Conservation (phyloP, 495 filamentous ascomycete genomes). For the Chlorociboria aeruginascens region DNA sequence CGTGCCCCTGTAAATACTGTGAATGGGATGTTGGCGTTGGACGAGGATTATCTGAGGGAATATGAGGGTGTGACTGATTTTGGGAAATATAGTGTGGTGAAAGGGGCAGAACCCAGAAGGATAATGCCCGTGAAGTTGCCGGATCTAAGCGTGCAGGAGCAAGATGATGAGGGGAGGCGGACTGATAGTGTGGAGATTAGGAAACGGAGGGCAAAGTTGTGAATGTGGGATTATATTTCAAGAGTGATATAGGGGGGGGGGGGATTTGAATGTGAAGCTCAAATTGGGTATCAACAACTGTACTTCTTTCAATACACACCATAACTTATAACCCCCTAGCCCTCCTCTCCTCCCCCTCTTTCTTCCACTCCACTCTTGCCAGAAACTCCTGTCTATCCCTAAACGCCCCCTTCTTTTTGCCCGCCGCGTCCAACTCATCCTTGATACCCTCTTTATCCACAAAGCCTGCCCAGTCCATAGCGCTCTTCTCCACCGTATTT, state of each 20-base stretch:
- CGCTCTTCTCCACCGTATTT: slow-evolving; percentile 91
- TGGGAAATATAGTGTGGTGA: slow-evolving; percentile 56
- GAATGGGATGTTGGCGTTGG: slow-evolving; percentile 61
- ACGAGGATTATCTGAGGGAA: slow-evolving; percentile 71
- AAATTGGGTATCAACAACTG: too few relatives aligned
- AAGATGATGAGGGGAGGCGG: slow-evolving; percentile 67
- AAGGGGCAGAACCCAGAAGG: slow-evolving; percentile 50
- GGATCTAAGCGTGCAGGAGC: slow-evolving; percentile 60
- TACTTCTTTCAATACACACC: not conserved
- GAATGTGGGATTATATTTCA: too few relatives aligned
- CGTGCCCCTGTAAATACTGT: slow-evolving; percentile 44
- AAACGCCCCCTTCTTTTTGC: slow-evolving; percentile 75
- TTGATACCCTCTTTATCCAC: slow-evolving; percentile 87
- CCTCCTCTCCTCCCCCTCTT: slow-evolving; percentile 62
- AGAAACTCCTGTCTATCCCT: slow-evolving; percentile 81
- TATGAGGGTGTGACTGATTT: slow-evolving; percentile 56
- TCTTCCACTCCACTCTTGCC: slow-evolving; percentile 61
- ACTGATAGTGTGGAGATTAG: slow-evolving; percentile 47
- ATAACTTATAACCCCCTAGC: slow-evolving; percentile 21
- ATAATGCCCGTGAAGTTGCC: slow-evolving; percentile 73
- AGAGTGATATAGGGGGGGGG: too few relatives aligned
- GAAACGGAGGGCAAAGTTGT: too few relatives aligned
- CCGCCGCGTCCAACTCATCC: slow-evolving; percentile 77
- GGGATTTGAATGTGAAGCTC: too few relatives aligned
- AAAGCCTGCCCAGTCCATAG: slow-evolving; percentile 88